Base-by-base conservation (phyloP, 2,329 filamentous ascomycete species). In the Nemania diffusa region DNA sequence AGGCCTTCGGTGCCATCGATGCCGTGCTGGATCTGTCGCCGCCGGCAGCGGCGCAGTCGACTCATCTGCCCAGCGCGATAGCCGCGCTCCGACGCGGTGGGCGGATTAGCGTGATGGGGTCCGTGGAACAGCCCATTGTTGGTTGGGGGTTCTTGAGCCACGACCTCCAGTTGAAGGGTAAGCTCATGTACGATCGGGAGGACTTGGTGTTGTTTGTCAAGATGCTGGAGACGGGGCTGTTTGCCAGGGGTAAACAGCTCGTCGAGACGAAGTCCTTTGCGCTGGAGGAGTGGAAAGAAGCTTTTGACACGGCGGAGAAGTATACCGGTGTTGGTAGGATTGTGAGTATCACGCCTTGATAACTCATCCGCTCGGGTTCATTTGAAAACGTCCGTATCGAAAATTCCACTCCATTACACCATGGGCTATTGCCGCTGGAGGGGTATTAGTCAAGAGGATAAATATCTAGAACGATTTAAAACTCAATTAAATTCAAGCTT, bases 1-100 rank as follows among this genome's bases (percentile, higher is more conserved):
- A 64, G 48, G 64, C 66, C 15, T 72, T 72, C 29, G 77, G 75
- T 0, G 57, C 71, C 1, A 73, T 81, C 27, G 83, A 86, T 65
- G 83, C 79, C 0, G 80, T 78, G 59, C 71, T 85, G 24, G 84
- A 87, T 70, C 76, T 86, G 22, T 80, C 82, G 8, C 84, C 84
- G 1, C 74, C 78, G 0, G 70, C 71, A 26, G 83, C 82, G 0
- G 66, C 69, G 0, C 69, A 78, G 1, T 80, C 79, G 1, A 81
- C 79, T 1, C 82, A 85, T 69, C 58, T 85, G 22, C 77, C 76
- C 32, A 77, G 76, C 46, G 76, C 74, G 0, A 76, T 83, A 17
- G 57, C 73, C 57, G 68, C 78, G 4, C 68, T 84, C 58, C 72
- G 74, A 67, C 73, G 73, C 42, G 77, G 77, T 29, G 82, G 80